Evolutionary conservation across 192 early-diverging fungal species (phyloP), one percentile per base, ranked within the genome.

Genomic region (Coemansia sp.): DNA sequence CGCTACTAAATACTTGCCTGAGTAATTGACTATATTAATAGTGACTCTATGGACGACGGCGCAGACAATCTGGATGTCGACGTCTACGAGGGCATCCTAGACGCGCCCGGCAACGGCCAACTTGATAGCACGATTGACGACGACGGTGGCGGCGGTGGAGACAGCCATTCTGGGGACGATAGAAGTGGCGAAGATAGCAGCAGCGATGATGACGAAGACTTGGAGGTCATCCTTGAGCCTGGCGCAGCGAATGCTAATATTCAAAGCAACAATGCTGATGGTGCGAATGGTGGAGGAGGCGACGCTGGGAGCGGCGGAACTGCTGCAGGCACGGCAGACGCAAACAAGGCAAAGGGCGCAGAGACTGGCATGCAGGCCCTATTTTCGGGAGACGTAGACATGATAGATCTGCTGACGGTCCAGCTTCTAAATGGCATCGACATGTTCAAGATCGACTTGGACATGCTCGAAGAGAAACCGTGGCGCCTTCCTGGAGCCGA

Each of bases 401-500:
- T 62, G 14, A 67, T 84, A 55, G 82, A 84, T 29, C 63, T 84
- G 46, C 65, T 84, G 51, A 73, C 82, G 5, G 82, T 84, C 5
- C 82, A 77, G 42, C 69, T 84, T 37, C 58, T 84, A 17, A 76
- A 99, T 48, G 93, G 91, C 4, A 86, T 92, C 60, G 90, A 90
- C 57, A 86, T 98, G 57, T 93, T 85, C 73, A 94, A 95, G 59
- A 90, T 95, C 11, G 96, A 98, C 78, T 70, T 98, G 67, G 98
- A 98, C 67, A 75, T 88, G 32, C 86, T 93, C 9, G 95, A 98
- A 41, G 98, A 99, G 63, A 99, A 99, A 72, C 94, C 95, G 51
- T 99, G 98, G 96, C 81, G 94, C 62, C 93, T 89, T 31, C 93
- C 93, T 14, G 89, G 89, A 4, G 94, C 96, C 3, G 98, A 99